Base-by-base conservation (phyloP, 2,329 filamentous ascomycete genomes). In the Fusarium camptoceras region DNA sequence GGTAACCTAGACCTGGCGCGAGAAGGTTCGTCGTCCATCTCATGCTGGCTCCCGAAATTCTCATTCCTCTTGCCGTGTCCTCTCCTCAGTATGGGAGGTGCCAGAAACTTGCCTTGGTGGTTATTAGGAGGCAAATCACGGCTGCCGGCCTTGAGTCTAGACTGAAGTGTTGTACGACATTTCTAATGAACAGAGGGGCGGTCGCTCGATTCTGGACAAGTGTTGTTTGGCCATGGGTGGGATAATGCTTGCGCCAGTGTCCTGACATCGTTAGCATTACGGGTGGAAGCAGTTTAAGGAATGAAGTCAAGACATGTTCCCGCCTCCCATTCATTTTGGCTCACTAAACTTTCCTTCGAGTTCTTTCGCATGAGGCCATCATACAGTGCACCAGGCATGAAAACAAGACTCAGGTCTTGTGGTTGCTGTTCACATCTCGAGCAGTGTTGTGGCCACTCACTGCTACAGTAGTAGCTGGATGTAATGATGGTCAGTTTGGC, bases 281-380 rank as follows among this genome's bases (percentile, higher is more conserved):
- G 62, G 62, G 22, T 61, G 66, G 48, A 43, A 43, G 55, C 63
- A 66, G 49, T 41, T 60, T 60, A 24, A 66, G 54, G 43, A 66
- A 61, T 66, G 48, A 31, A 34, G 15, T 43, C 25, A 24, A 46
- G 53, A 49, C 48, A 15, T 22, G 18, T 16, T 42, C 24, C 60
- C 37, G 30, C 42, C 61, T 47, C 22, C 37, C 48, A 43, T 44
- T 53, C 10, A 30, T 22, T n/a, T 41, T 55, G 24, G 20, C 15
- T 50, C 50, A 44, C 39, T 37, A 25, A 41, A 60, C 30, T 59
- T 30, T 7, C 42, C n/a, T n/a, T 20, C 24, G 37, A 39, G 31
- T 39, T 15, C 31, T 55, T n/a, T n/a, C 50, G 31, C 15, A 55
- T 43, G 31, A 42, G 44, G 34, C 25, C 41, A 44, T 41, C 41